Evolutionary conservation across 352 stramenopile genomes (phyloP), one percentile per base, ranked within the genome.

Genomic region (Pythium insidiosum): DNA sequence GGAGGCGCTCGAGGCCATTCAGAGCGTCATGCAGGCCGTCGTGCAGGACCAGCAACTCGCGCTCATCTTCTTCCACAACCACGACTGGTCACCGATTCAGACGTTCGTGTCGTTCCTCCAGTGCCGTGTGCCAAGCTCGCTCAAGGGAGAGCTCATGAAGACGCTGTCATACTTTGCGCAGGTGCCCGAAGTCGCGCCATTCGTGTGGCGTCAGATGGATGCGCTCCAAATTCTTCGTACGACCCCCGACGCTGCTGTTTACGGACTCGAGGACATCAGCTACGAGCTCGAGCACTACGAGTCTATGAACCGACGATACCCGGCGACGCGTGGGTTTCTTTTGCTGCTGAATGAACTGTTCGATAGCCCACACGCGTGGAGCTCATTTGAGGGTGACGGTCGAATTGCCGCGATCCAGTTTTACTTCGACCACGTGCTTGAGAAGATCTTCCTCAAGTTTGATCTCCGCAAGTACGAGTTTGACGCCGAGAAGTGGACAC

Each of bases 141-240:
- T 93, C 2, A 93, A 93, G 51, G 81, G 81, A 21, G 71, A 76
- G 28, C 66, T 93, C 36, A 93, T 93, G 81, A 88, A 88, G 60
- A 90, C 81, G 0, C 53, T 93, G 1, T 68, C 81, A 48, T 56
- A 66, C 0, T 91, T 93, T 61, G 78, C 77, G 11, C 71, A 69
- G 23, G 73, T 88, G 5, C 68, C 76, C 2, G 77, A 89, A 48
- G 84, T 93, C 50, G 72, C 78, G 21, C 78, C 78, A 26, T 87
- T 85, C 25, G 74, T 93, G 30, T 93, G 81, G 81, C 78, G 78
- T 21, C 73, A 93, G 42, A 73, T 93, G 28, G 81, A 93, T 21
- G 69, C 76, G 20, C 66, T 89, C 23, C 81, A 93, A 44, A 89
- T 93, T 58, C 31, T 93, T 41, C 68, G 76, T 24, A 93, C 81